Evolutionary conservation across 108 stramenopile species (phyloP), one percentile per base, ranked within the genome.

Genomic region (Cyclotella sp.): DNA sequence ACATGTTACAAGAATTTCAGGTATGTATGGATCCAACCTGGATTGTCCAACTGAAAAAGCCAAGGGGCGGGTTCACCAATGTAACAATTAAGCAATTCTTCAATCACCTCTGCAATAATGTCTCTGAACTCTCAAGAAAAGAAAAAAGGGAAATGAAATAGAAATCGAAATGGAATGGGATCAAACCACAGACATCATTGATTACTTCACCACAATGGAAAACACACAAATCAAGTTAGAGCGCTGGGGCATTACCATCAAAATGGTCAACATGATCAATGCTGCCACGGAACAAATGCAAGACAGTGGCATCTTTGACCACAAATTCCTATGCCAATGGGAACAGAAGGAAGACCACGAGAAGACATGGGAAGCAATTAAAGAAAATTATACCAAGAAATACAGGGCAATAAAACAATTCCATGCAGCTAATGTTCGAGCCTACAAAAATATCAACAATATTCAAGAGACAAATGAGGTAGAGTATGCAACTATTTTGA

Each of bases 271-370:
- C 0, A 7, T 64, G 63, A 43, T 64, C 9, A 64, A 43, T 46
- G 44, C 42, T 0, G 63, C 63, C 2, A 10, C 44, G 15, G 19
- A 27, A 2, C 63, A 64, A 45, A 64, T 64, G 21, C 44, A 64
- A 21, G 63, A 64, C 43, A 45, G 63, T 30, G 63, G 63, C 5
- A 1, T 64, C 11, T 64, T 64, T 13, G 63, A 64, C 9, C 44
- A 26, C 41, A 43, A 45, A 21, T 64, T 64, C 19, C 22, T 64
- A 2, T 2, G 42, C 0, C 22, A 44, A 2, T 64, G 63, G 63
- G 63, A 64, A 24, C 4, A 9, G 2, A 44, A 45, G 44, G 44
- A 44, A 45, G 63, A 64, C 0, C 44, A 7, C 21, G 13, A 64
- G 22, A 1, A 45, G 14, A 64, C 63, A 13, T 64, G 43, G 44